These are phyloP conservation scores for Aspergillus alliaceus DNA, from an alignment of 2,329 filamentous ascomycete genomes.

Conservation along the genomic window DNA sequence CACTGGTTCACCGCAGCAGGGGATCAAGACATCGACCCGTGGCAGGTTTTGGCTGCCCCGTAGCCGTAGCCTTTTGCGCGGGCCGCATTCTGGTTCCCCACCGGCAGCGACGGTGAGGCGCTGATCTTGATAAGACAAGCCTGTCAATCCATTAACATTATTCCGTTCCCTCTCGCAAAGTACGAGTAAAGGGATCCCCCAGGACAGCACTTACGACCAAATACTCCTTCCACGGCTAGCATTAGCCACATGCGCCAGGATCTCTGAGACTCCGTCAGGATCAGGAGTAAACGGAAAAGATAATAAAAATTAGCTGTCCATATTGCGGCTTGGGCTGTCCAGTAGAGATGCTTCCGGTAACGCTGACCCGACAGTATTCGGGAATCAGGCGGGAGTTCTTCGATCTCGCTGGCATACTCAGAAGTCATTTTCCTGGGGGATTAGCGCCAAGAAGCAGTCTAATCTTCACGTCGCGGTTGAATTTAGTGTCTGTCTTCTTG, in stretches of 20 bases:
- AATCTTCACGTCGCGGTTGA: neutral
- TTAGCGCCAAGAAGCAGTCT: neutral
- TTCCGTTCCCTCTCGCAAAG: neutral
- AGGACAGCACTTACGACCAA: slow-evolving; percentile 22
- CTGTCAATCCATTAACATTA: slow-evolving; percentile 9
- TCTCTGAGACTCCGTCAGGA: slow-evolving; percentile 6
- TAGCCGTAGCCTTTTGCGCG: slow-evolving; percentile 24
- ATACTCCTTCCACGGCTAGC: slow-evolving; percentile 24
- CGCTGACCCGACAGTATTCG: slow-evolving; percentile 12
- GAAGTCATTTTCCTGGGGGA: slow-evolving; percentile 5
- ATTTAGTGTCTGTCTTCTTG: neutral
- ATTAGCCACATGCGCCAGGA: slow-evolving; percentile 30
- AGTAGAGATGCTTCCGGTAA: slow-evolving; percentile 19
- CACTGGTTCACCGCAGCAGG: slow-evolving; percentile 59
- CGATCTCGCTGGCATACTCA: slow-evolving; percentile 15
- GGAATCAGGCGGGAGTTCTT: slow-evolving; percentile 21
- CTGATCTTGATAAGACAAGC: slow-evolving; percentile 24
- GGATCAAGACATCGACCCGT: slow-evolving; percentile 56
- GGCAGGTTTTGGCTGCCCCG: slow-evolving; percentile 48
- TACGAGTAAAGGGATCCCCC: neutral
- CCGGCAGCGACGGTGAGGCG: slow-evolving; percentile 22
- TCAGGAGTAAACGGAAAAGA: slow-evolving; percentile 14
- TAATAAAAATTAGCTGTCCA: slow-evolving; percentile 23
- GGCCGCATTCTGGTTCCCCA: slow-evolving; percentile 1
- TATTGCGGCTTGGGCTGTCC: slow-evolving; percentile 16